These are phyloP conservation scores for Hypoxylon crocopeplum DNA, from an alignment of 495 filamentous ascomycete genomes.

Conservation along the genomic window DNA sequence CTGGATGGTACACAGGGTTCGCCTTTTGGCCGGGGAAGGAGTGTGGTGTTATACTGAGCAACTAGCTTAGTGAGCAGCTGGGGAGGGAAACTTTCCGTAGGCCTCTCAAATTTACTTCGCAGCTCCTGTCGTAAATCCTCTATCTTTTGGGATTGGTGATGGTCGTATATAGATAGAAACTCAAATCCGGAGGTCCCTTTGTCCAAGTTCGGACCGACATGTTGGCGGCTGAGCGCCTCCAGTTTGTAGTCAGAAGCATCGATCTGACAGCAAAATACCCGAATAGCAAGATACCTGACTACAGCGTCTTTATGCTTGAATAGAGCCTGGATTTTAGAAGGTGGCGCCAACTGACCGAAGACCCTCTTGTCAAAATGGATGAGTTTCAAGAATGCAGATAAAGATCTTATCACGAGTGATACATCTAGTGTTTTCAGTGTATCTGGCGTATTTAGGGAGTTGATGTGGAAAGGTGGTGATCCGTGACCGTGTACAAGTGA, in stretches of 20 bases:
- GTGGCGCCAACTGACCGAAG: conserved; percentile 67
- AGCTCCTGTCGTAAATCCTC: conserved; percentile 42
- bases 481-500: conserved; percentile 23
- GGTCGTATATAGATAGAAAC: conserved; percentile 84
- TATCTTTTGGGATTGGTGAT: conserved; percentile 56
- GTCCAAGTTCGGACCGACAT: conserved; percentile 65
- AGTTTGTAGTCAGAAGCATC: conserved; percentile 80
- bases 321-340: conserved; percentile 69
- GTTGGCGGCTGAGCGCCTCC: conserved; percentile 68
- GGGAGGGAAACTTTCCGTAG: conserved; percentile 28
- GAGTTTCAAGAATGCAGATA: conserved; percentile 78
- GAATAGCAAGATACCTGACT: conserved; percentile 81
- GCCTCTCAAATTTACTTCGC: conserved; percentile 25
- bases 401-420: conserved; percentile 45
- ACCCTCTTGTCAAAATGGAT: conserved; percentile 72
- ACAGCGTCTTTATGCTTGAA: conserved; percentile 65
- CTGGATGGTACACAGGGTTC: conserved; percentile 55
- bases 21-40: conserved; percentile 70
- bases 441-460: conserved; percentile 29
- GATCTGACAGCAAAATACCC: conserved; percentile 78
- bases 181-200: conserved; percentile 73
- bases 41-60: conserved; percentile 61
- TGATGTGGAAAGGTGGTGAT: conserved; percentile 25
- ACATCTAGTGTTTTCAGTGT: conserved; percentile 1
- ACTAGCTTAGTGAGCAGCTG: conserved; percentile 51